Conservation (phyloP, 2,329 filamentous ascomycete species). For the Colletotrichum sp. region DNA sequence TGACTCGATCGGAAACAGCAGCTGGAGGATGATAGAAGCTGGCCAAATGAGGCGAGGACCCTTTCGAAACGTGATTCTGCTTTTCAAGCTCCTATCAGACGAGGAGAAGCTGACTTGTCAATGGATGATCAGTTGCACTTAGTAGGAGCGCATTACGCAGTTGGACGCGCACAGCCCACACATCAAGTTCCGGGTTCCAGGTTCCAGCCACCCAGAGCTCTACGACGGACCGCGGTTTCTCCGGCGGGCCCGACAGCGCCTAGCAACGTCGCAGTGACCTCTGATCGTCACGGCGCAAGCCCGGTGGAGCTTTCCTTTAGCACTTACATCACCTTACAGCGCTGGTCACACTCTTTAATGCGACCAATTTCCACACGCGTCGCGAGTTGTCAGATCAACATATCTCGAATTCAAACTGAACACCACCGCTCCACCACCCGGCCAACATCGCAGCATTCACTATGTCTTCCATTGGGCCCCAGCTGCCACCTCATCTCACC, state of each 20-base stretch:
- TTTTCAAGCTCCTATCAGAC: conserved; percentile 3
- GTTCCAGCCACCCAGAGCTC: conserved; percentile 14
- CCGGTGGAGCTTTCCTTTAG: not conserved
- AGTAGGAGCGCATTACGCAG: conserved; percentile 16
- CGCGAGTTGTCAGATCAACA: not conserved
- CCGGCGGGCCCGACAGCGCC: not conserved
- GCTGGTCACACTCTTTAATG: not conserved
- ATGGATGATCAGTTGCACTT: conserved; percentile 1
- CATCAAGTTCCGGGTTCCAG: conserved; percentile 20
- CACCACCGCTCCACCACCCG: not conserved
- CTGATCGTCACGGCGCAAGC: not conserved
- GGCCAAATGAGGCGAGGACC: not conserved
- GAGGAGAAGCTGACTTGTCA: not conserved
- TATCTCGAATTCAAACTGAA: not conserved
- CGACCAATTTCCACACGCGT: not conserved
- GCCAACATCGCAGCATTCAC: conserved; percentile 26
- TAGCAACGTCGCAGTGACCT: not conserved
- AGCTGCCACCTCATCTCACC: conserved; percentile 69
- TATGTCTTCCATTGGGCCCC: conserved; percentile 75
- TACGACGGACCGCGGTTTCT: conserved; percentile 12
- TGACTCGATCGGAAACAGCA: not conserved
- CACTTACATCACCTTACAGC: not conserved
- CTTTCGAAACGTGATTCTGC: not conserved
- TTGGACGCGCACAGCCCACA: conserved; percentile 10
- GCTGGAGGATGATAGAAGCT: not conserved